A percentile compares a stretch with the other conserved stretches of the same genome.
These are phyloP conservation scores for Podospora bellae-mahoneyi DNA, from an alignment of 495 filamentous ascomycete genomes.

Conservation along the genomic window DNA sequence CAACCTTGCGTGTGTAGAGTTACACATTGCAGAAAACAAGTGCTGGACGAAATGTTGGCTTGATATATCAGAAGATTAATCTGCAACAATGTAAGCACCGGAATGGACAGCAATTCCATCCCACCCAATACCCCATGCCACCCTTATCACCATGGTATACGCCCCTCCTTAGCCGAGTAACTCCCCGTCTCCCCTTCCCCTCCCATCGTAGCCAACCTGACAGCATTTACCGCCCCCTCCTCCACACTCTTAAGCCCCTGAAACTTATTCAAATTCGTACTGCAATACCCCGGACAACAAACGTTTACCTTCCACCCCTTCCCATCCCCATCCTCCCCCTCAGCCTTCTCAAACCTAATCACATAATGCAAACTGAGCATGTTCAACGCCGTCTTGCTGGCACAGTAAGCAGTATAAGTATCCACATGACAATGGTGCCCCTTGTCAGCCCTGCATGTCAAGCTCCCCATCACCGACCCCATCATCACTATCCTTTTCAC, in stretches of 20 bases:
- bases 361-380: slow-evolving; percentile 31
- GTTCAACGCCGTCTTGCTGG: slow-evolving; percentile 44
- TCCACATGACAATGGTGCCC: background rate
- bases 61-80: too few relatives aligned
- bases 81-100: too few relatives aligned
- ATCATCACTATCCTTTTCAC: slow-evolving; percentile 45
- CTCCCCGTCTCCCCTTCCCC: slow-evolving; percentile 25
- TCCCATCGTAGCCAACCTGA: slow-evolving; percentile 23
- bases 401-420: slow-evolving; percentile 22
- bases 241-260: background rate
- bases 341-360: slow-evolving; percentile 15
- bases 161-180: slow-evolving; percentile 17
- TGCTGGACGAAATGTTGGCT: too few relatives aligned
- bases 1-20: too few relatives aligned
- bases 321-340: slow-evolving; percentile 25
- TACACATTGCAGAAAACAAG: too few relatives aligned
- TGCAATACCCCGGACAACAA: slow-evolving; percentile 24
- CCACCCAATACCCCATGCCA: too few relatives aligned
- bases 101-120: too few relatives aligned
- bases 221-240: slow-evolving; percentile 22
- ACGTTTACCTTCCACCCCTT: slow-evolving; percentile 30
- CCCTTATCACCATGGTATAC: slow-evolving; percentile 16
- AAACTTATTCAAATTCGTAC: slow-evolving; percentile 24
- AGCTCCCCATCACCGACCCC: slow-evolving; percentile 35
- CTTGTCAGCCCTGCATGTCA: slow-evolving; percentile 16